phyloP scores from a whole-genome alignment of 345 rosid species.

The Durio zibethinus region DNA sequence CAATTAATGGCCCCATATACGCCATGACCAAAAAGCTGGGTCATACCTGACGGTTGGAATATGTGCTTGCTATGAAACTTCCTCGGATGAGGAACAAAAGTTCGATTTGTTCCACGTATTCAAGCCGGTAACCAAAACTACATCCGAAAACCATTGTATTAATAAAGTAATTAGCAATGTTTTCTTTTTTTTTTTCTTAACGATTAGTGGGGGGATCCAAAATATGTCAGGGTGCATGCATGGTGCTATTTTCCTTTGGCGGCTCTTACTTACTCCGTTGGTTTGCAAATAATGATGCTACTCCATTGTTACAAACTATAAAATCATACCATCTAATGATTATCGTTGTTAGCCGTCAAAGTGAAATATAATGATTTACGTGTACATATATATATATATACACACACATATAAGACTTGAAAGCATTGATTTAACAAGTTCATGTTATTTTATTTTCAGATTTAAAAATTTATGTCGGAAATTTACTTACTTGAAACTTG shows the following conservation, averaged over 20 bases:
- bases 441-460: too few relatives aligned
- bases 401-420: too few relatives aligned
- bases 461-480: too few relatives aligned
- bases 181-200: background rate
- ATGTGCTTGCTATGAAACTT: constrained; percentile 14
- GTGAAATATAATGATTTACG: too few relatives aligned
- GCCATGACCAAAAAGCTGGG: background rate
- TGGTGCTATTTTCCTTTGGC: background rate
- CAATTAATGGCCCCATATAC: background rate
- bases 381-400: too few relatives aligned
- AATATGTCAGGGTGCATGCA: constrained; percentile 3
- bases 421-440: too few relatives aligned
- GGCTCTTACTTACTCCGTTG: background rate
- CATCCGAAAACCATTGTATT: background rate
- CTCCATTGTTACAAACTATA: background rate
- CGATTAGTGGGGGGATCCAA: background rate
- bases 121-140: background rate
- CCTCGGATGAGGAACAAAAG: background rate
- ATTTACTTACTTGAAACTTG: too few relatives aligned
- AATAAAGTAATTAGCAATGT: background rate
- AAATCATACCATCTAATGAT: background rate
- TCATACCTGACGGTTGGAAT: constrained; percentile 31
- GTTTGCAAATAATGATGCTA: background rate
- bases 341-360: too few relatives aligned
- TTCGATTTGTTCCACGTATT: background rate